These are phyloP conservation scores for Entomophthora muscae DNA, from an alignment of 371 early-diverging fungal species.

Conservation along the genomic window DNA sequence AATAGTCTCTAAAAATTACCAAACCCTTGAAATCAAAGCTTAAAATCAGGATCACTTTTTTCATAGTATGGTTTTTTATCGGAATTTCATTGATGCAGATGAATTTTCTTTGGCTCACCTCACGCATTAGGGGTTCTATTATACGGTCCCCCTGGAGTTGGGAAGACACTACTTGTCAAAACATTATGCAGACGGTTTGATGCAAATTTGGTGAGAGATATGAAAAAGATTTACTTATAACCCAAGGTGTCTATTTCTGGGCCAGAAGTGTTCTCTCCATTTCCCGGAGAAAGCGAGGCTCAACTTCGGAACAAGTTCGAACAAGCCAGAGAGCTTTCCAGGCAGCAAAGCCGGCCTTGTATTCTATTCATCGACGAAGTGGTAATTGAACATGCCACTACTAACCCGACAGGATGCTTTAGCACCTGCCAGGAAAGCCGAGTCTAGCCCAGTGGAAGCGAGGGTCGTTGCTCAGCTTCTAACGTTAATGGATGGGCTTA, in stretches of 20 bases:
- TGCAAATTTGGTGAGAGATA: constrained; percentile 31
- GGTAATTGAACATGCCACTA: too few relatives aligned
- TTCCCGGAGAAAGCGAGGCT: constrained; percentile 88
- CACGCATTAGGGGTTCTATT: constrained; percentile 75
- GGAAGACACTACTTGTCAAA: constrained; percentile 73
- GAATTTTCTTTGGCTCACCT: too few relatives aligned
- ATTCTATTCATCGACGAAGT: too few relatives aligned
- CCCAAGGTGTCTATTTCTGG: constrained; percentile 72
- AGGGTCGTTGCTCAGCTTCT: constrained; percentile 93
- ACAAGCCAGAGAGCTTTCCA: constrained; percentile 41
- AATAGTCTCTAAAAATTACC: too few relatives aligned
- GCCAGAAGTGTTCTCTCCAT: constrained; percentile 79
- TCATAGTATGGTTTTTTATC: too few relatives aligned
- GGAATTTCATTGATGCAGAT: too few relatives aligned
- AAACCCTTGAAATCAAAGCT: too few relatives aligned
- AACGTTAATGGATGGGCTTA: constrained; percentile 89
- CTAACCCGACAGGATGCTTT: constrained; percentile 92
- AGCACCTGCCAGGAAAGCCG: constrained; percentile 66
- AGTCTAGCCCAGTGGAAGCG: constrained; percentile 53
- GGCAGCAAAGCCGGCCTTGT: too few relatives aligned
- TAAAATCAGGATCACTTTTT: too few relatives aligned
- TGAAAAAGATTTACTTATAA: background rate
- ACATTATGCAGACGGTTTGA: constrained; percentile 34
- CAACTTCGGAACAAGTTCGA: constrained; percentile 66
- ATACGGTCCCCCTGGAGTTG: constrained; percentile 92